Percentiles rank a stretch among this genome's conserved stretches.
These are phyloP conservation scores for Umbilicus rupestris DNA, from an alignment of 164 flowering plant species.

Conservation along the genomic window DNA sequence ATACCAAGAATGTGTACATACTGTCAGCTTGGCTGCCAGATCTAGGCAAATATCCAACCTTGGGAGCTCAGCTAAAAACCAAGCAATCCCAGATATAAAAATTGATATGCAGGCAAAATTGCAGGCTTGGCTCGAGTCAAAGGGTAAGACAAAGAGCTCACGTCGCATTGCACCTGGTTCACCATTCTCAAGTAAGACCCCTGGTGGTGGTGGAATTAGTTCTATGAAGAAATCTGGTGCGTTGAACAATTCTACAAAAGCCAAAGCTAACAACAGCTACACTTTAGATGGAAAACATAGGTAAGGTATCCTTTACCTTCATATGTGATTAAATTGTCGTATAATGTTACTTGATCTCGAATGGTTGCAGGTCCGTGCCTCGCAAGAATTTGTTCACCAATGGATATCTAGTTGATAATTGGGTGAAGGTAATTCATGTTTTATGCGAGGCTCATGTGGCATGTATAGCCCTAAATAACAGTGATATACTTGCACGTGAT, in stretches of 20 bases:
- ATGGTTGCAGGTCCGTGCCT: conserved; percentile 21
- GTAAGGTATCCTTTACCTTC: conserved; percentile 20
- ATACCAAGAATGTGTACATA: conserved; percentile 80
- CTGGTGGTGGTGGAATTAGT: conserved; percentile 26
- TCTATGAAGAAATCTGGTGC: conserved; percentile 29
- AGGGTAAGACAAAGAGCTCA: conserved; percentile 69
- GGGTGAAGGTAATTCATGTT: conserved; percentile 26
- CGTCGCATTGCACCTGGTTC: conserved; percentile 32
- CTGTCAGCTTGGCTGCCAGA: conserved; percentile 50
- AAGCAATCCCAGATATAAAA: conserved; percentile 46
- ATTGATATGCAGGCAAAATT: conserved; percentile 86
- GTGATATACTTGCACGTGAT: neutral
- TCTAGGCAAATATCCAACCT: conserved; percentile 54
- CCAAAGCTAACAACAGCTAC: conserved; percentile 17
- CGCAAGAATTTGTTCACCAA: conserved; percentile 20
- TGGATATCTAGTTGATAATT: conserved; percentile 17
- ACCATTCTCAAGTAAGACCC: conserved; percentile 41
- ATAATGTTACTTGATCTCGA: neutral
- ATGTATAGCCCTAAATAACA: neutral
- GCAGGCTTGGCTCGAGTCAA: conserved; percentile 86
- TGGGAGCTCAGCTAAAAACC: conserved; percentile 41
- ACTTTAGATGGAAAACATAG: conserved; percentile 24
- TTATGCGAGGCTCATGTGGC: neutral
- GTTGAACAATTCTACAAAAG: conserved; percentile 25
- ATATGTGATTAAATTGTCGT: neutral